Percentiles rank a stretch among this genome's conserved stretches.
These are phyloP conservation scores for Articulospora tetracladia DNA, from an alignment of 495 filamentous ascomycete genomes.

Conservation along the genomic window DNA sequence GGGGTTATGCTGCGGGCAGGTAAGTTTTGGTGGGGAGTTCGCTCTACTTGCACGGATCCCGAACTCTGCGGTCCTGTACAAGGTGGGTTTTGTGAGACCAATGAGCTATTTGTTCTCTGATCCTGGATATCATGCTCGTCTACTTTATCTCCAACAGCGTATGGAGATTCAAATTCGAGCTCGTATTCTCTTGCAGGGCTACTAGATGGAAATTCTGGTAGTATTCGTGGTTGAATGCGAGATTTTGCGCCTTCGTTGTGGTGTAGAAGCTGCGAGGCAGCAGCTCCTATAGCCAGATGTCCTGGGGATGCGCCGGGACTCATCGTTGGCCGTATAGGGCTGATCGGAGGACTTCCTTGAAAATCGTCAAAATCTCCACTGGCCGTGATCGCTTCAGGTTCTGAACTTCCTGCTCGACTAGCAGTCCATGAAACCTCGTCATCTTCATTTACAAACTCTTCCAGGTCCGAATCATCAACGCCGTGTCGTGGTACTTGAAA, in stretches of 20 bases:
- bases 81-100: constrained; percentile 12
- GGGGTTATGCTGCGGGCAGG: neutral
- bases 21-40: constrained; percentile 8
- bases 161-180: constrained; percentile 51
- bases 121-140: constrained; percentile 21
- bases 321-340: too few species aligned
- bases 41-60: constrained; percentile 17
- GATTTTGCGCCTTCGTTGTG: neutral
- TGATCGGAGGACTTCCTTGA: too few species aligned
- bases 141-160: constrained; percentile 36
- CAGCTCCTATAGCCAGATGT: too few species aligned
- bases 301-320: too few species aligned
- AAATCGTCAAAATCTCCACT: too few species aligned
- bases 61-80: constrained; percentile 9
- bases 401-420: neutral
- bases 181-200: constrained; percentile 41
- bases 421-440: neutral
- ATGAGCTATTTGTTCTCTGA: neutral
- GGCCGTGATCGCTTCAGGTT: too few species aligned
- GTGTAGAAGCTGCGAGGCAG: too few species aligned
- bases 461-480: neutral
- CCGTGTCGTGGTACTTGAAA: too few species aligned
- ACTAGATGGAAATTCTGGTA: constrained; percentile 27
- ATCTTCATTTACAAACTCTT: neutral
- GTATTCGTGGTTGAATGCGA: neutral